Base-by-base conservation (phyloP, 176 grass and related monocot species). In the Aegilops sharonensis region DNA sequence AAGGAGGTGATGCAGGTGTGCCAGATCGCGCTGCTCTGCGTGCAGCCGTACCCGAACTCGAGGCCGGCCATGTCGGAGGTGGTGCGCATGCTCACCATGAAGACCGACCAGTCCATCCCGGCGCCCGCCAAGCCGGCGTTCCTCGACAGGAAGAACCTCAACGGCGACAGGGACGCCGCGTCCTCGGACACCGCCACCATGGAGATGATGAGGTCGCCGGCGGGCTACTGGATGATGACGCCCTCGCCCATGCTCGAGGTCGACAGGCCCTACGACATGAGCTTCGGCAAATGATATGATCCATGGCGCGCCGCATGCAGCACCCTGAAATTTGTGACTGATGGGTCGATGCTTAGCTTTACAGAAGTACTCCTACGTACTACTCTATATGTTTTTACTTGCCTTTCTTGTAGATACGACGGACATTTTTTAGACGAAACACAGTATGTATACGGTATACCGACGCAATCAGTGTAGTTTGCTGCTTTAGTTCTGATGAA, bases 1-100 rank as follows among this genome's bases (percentile, higher is more conserved):
- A 77, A 85, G 30, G 81, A 81, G 81, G 17, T 85, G 30, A 66
- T 48, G 70, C 81, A 71, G 70, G 82, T 91, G 78, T 88, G 82
- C 82, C 85, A 91, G 77, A 91, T 91, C 37, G 78, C 86, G 9
- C 86, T 91, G 70, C 82, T 91, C 12, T 91, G 89, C 63, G 86
- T 91, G 81, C 89, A 88, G 77, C 89, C 89, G 24, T 52, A 65
- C 78, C 86, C 86, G 9, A 37, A 81, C 30, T 56, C 77, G 1
- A 37, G 90, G 86, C 90, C 90, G 71, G 85, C 86, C 12, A 91
- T 91, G 90, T 91, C 90, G 10, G 86, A 88, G 9, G 82, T 77
- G 6, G 90, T 91, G 78, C 78, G 70, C 71, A 88, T 82, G 90
- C 82, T 91, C 78, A 82, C 82, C 47, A 88, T 88, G 82, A 91